A percentile compares a stretch with the other conserved stretches of the same genome.
Conservation (phyloP, 1,284 basidiomycete species). For the Ustilago tritici region DNA sequence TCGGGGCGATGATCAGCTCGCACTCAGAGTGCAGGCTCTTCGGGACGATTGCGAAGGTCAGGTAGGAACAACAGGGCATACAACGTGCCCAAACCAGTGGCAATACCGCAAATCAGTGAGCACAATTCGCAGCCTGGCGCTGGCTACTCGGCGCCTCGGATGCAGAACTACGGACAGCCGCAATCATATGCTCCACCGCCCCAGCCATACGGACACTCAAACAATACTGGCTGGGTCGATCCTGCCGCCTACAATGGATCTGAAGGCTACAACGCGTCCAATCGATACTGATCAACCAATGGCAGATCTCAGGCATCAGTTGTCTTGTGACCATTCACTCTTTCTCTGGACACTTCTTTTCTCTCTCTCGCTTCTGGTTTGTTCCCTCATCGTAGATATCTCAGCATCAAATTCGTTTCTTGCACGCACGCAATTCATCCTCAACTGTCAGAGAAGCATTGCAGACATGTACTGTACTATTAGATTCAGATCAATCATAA, state of each 20-base stretch:
- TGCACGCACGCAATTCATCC: neutral
- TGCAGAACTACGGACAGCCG: slow-evolving; percentile 8
- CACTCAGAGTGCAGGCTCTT: neutral
- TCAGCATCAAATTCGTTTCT: slow-evolving; percentile 9
- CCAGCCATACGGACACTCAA: slow-evolving; percentile 15
- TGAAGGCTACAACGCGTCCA: slow-evolving; percentile 19
- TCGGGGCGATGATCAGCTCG: slow-evolving; percentile 10
- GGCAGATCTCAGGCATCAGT: neutral
- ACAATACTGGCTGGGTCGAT: slow-evolving; percentile 32
- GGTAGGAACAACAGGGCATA: slow-evolving; percentile 17
- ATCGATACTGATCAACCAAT: neutral
- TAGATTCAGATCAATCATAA: neutral
- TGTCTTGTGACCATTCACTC: neutral
- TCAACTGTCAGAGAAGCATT: neutral
- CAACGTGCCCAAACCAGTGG: slow-evolving; percentile 25
- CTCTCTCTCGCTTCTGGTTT: neutral
- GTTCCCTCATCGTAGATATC: neutral
- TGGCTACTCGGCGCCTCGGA: slow-evolving; percentile 15
- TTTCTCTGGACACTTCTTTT: neutral
- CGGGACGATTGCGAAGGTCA: slow-evolving; percentile 3
- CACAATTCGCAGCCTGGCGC: slow-evolving; percentile 11
- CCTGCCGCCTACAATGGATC: slow-evolving; percentile 36
- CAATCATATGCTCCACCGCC: neutral
- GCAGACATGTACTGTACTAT: slow-evolving; percentile 7
- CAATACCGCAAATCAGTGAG: slow-evolving; percentile 18